These are phyloP conservation scores for Penicillium italicum DNA, from an alignment of 2,329 filamentous ascomycete genomes.

Conservation along the genomic window DNA sequence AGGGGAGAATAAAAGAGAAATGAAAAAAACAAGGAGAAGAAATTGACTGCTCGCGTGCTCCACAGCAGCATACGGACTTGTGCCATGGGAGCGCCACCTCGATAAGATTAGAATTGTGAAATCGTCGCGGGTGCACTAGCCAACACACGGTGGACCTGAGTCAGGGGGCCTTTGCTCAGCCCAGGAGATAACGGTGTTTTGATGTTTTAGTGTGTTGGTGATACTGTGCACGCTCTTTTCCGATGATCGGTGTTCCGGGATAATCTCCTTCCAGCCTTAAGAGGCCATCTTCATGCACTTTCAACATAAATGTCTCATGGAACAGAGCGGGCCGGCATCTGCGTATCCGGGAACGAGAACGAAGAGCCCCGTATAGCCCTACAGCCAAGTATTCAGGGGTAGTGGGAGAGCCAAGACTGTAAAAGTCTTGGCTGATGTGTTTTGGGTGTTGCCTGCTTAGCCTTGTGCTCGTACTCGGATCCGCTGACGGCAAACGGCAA, in stretches of 20 bases:
- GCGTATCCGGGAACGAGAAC: not conserved
- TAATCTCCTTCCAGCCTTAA: not conserved
- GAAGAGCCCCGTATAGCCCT: not conserved
- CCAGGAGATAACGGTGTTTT: not conserved
- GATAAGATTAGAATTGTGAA: not conserved
- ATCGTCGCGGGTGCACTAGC: slow-evolving; percentile 1
- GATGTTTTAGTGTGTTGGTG: not conserved
- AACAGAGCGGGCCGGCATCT: not conserved
- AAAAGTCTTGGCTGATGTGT: not conserved
- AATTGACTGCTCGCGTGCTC: slow-evolving; percentile 8
- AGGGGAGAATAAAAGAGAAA: not conserved
- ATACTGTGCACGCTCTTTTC: no score
- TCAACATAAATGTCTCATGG: not conserved
- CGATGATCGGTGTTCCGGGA: not conserved
- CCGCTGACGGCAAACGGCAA: not conserved
- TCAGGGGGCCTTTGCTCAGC: not conserved
- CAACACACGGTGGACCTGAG: slow-evolving; percentile 4
- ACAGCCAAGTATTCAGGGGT: not conserved
- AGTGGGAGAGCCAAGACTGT: not conserved
- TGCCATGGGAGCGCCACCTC: not conserved
- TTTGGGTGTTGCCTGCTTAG: not conserved
- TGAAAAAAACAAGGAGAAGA: not conserved
- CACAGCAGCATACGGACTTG: slow-evolving; percentile 5
- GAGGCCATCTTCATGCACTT: not conserved
- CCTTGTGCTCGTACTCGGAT: not conserved